These are phyloP conservation scores for Aspergillus sp. DNA, from an alignment of 2,329 filamentous ascomycete species.

Conservation along the genomic window DNA sequence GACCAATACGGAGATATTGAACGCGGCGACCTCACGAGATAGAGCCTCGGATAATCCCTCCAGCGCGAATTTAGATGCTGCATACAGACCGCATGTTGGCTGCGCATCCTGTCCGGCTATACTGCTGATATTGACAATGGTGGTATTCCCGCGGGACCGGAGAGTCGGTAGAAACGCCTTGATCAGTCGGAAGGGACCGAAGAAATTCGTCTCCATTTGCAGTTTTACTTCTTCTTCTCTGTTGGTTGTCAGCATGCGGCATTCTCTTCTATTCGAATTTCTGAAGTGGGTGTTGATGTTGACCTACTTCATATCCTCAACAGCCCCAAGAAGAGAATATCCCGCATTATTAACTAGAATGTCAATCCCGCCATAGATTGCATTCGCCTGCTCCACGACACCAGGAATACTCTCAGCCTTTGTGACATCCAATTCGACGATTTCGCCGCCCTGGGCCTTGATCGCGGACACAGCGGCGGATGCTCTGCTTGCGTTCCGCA, in stretches of 20 bases:
- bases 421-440: slow-evolving; percentile 16
- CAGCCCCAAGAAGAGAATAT: slow-evolving; percentile 19
- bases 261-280: neutral
- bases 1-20: slow-evolving; percentile 40
- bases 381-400: neutral
- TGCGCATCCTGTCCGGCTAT: slow-evolving; percentile 47
- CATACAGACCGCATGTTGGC: slow-evolving; percentile 38
- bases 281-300: too few relatives aligned
- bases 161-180: slow-evolving; percentile 41
- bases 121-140: slow-evolving; percentile 50
- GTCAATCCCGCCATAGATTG: slow-evolving; percentile 12
- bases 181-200: slow-evolving; percentile 41
- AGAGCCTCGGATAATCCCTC: slow-evolving; percentile 43
- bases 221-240: slow-evolving; percentile 19
- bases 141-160: slow-evolving; percentile 33
- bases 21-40: slow-evolving; percentile 34
- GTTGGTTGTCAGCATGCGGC: neutral
- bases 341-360: slow-evolving; percentile 19
- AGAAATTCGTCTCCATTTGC: slow-evolving; percentile 41
- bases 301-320: slow-evolving; percentile 22
- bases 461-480: slow-evolving; percentile 4
- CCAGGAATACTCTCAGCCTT: slow-evolving; percentile 1
- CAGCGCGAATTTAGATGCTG: slow-evolving; percentile 43
- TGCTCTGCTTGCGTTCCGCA: slow-evolving; percentile 37
- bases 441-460: slow-evolving; percentile 7